Evolutionary conservation across 2,329 filamentous ascomycete genomes (phyloP), one percentile per base, ranked within the genome.

Genomic region (Epichloe uncinata): DNA sequence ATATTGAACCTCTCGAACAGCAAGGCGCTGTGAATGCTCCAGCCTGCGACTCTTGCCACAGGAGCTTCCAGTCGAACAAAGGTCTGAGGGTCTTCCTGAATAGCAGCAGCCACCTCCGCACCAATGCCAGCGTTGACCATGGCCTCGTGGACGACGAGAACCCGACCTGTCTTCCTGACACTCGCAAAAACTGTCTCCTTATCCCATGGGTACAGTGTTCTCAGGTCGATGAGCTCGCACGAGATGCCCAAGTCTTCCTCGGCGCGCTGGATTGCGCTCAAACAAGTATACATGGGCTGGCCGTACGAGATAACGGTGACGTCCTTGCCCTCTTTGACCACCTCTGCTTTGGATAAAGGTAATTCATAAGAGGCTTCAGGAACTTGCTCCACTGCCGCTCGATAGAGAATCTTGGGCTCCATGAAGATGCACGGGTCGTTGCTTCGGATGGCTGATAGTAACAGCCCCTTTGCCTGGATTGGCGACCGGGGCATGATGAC

Each of bases 141-240:
- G 51, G 87, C 83, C 68, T 96, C 90, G 62, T 96, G 90, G 6
- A 96, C 90, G 2, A 96, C 84, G 49, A 96, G 77, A 38, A 85
- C 88, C 52, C 87, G 71, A 0, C 90, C 89, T 0, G 90, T 95
- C 72, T 93, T 95, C 58, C 78, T 79, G 13, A 95, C 90, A 55
- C 89, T 95, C 48, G 83, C 72, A 52, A 95, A 73, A 1, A 96
- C 78, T 0, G 85, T 85, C 62, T 84, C 74, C 60, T 87, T 80
- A 63, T 96, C 90, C 90, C 90, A 96, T 0, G 90, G 90, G 61
- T 94, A 95, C 47, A 96, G 75, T 0, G 90, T 94, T 50, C 89
- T 76, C 51, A 96, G 69, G 62, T 96, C 90, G 53, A 96, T 88
- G 51, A 96, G 72, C 71, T 96, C 90, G 15, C 89, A 77, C 5